Base-by-base conservation (phyloP, 2,329 filamentous ascomycete genomes). In the Chaetothyriales sp. region DNA sequence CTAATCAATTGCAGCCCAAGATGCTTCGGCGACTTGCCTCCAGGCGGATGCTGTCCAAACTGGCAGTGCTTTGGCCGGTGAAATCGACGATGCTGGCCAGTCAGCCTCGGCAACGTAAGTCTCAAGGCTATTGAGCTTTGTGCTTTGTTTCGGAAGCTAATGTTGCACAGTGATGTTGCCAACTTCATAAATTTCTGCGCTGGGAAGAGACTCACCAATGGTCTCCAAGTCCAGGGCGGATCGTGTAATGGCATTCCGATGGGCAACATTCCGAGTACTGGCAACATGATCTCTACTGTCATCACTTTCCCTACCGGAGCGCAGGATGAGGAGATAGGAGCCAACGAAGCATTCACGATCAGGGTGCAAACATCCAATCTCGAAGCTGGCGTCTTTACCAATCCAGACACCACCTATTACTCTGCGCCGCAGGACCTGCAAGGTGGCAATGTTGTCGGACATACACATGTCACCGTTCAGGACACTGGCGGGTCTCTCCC, bases 161-260 rank as follows among this genome's bases (percentile, higher is more conserved):
- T 51, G 15, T 43, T 42, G 22, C 9, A 7, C 28, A 58, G 57
- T 48, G 54, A 76, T 53, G 48, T 63, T 18, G 69, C 69, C 61
- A 79, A 79, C 65, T 79, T 79, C 63, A 78, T 79, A 69, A 78
- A 78, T 66, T 75, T 78, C 64, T 80, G 77, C 60, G 61, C 66
- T 5, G 74, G 74, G 53, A 70, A 74, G 61, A 71, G 68, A 2
- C 59, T 75, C 51, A 79, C 76, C 54, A 78, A 79, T 55, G 77
- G 76, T 54, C 64, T 66, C 5, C 76, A 79, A 56, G 63, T 68
- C 54, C 63, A 66, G 42, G 60, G 54, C 0, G 75, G 75, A 8
- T 78, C 75, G 44, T 79, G 77, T 64, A 79, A 78, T 60, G 72
- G 73, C 53, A 73, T 78, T 50, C 73, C 71, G n/a, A 77, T 78